These are phyloP conservation scores for Annulohypoxylon stygium DNA, from an alignment of 495 filamentous ascomycete genomes.

Conservation along the genomic window DNA sequence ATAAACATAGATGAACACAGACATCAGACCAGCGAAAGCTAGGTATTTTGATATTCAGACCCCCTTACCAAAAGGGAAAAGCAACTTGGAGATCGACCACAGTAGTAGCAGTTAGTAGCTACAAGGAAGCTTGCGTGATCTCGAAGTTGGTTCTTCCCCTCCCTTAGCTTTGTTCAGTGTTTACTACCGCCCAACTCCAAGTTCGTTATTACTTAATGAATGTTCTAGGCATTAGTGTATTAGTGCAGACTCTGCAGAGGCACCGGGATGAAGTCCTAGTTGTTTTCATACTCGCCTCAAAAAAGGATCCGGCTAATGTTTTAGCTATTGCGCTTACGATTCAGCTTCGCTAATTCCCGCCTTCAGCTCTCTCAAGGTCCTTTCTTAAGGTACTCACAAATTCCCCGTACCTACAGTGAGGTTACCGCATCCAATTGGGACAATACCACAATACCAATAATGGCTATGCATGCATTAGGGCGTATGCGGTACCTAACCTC, in stretches of 20 bases:
- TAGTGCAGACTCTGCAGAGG: neutral
- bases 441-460: slow-evolving; percentile 7
- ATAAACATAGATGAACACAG: slow-evolving; percentile 10
- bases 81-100: slow-evolving; percentile 20
- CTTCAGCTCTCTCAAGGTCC: slow-evolving; percentile 21
- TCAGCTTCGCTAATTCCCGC: slow-evolving; percentile 27
- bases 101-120: slow-evolving; percentile 9
- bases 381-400: slow-evolving; percentile 12
- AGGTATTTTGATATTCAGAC: slow-evolving; percentile 33
- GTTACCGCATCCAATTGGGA: slow-evolving; percentile 22
- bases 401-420: slow-evolving; percentile 3
- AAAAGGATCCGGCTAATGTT: slow-evolving; percentile 11
- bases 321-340: slow-evolving; percentile 38
- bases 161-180: neutral
- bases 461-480: slow-evolving; percentile 37
- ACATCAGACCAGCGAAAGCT: slow-evolving; percentile 18
- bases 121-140: slow-evolving; percentile 47
- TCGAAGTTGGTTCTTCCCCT: slow-evolving; percentile 21
- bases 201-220: neutral
- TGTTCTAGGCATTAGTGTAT: too few relatives aligned
- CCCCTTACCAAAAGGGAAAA: slow-evolving; percentile 21
- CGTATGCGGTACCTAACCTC: slow-evolving; percentile 37
- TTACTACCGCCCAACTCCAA: neutral
- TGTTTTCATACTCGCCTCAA: neutral
- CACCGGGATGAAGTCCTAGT: neutral